phyloP scores from a whole-genome alignment of 306 rosid genomes.

The Sesbania bispinosa region DNA sequence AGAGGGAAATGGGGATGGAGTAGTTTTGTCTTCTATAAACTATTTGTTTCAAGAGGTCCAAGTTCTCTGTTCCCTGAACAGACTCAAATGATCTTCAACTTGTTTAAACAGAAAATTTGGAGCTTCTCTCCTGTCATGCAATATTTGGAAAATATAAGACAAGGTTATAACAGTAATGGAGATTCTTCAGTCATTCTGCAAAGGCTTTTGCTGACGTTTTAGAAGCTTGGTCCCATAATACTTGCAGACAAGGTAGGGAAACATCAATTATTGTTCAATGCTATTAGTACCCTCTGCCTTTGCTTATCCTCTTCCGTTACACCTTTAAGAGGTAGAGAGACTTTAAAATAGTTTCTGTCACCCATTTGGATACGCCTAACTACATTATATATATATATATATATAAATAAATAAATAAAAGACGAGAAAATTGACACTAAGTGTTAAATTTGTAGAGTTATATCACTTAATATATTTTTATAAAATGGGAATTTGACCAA shows the following conservation, averaged over 20 bases:
- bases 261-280: conserved; percentile 40
- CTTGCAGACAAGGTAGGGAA: conserved; percentile 39
- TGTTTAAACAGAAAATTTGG: conserved; percentile 55
- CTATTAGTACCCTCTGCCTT: conserved; percentile 26
- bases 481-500: too few relatives aligned
- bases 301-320: conserved; percentile 16
- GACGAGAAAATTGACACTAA: too few relatives aligned
- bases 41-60: conserved; percentile 45
- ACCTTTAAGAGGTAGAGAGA: neutral
- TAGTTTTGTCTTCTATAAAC: conserved; percentile 41
- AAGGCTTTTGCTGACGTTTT: conserved; percentile 58
- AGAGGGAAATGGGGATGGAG: conserved; percentile 68
- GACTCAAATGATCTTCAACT: conserved; percentile 52
- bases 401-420: too few relatives aligned
- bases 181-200: conserved; percentile 52
- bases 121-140: conserved; percentile 33
- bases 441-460: too few relatives aligned
- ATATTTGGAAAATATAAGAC: conserved; percentile 27
- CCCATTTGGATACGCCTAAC: neutral
- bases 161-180: conserved; percentile 49
- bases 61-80: conserved; percentile 51
- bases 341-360: neutral
- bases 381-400: too few relatives aligned
- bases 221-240: conserved; percentile 55
- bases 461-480: too few relatives aligned